Evolutionary conservation across 2,329 filamentous ascomycete genomes (phyloP).

Genomic region (Aspergillus fumigatus): DNA sequence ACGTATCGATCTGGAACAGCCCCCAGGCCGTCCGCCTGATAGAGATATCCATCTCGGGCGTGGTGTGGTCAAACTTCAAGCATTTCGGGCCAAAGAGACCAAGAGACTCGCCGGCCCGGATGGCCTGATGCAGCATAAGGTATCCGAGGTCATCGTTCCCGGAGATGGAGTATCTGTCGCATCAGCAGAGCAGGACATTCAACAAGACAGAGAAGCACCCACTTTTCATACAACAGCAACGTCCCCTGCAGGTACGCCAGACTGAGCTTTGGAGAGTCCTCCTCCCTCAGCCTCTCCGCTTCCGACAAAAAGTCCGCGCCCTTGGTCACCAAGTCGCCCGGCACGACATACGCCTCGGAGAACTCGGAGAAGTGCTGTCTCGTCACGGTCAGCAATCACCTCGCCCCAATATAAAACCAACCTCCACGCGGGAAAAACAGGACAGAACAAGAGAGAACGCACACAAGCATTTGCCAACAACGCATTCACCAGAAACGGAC

Average conservation of each 20-base stretch:
- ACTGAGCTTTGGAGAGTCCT: constrained; percentile 20
- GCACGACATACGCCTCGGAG: constrained; percentile 34
- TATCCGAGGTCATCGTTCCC: constrained; percentile 35
- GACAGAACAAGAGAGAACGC: constrained; percentile 10
- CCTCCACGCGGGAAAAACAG: background rate
- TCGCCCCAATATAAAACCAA: background rate
- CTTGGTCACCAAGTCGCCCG: constrained; percentile 35
- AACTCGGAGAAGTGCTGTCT: constrained; percentile 36
- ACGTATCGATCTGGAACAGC: constrained; percentile 38
- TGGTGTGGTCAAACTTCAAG: constrained; percentile 16
- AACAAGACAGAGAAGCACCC: constrained; percentile 1
- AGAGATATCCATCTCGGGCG: constrained; percentile 29
- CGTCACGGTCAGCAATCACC: background rate
- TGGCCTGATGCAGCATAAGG: constrained; percentile 34
- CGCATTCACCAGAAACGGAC: constrained; percentile 81
- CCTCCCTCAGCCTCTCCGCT: constrained; percentile 28
- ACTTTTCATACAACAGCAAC: constrained; percentile 35
- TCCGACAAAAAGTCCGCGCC: constrained; percentile 34
- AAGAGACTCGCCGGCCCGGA: constrained; percentile 29
- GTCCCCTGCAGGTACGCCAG: constrained; percentile 31
- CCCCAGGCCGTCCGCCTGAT: constrained; percentile 33
- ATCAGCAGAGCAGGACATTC: background rate
- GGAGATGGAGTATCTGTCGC: constrained; percentile 31
- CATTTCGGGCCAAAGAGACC: constrained; percentile 27
- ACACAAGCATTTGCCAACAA: constrained; percentile 62